Base-by-base conservation (phyloP, 306 rosid species). In the Cyamopsis tetragonoloba region DNA sequence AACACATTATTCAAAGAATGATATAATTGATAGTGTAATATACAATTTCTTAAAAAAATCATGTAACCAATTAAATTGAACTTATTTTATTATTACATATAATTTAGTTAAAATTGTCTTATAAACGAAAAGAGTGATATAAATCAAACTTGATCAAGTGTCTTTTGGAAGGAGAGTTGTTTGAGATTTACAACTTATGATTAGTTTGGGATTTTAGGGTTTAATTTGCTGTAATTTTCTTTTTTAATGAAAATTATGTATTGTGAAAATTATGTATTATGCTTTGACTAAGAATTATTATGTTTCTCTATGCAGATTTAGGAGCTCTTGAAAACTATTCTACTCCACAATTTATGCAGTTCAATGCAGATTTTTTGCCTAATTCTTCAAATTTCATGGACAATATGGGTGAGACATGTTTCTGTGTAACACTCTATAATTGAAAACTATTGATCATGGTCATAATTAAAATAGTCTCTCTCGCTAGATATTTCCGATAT, bases 341-440 rank as follows among this genome's bases (percentile, higher is more conserved):
- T 4, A 91, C 92, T 59, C 86, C 97, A 6, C 97, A 95, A 15
- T 91, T 91, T 77, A 78, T 91, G 71, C 91, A 85, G 3, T 91
- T 91, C 4, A 91, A 88, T 80, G 81, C 93, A 8, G 92, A 91
- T 55, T 82, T 91, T 58, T 81, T 91, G 80, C 84, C 86, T n/a
- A 89, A 91, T 61, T 91, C 95, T 24, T 85, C 92, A 1, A 92
- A 88, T 68, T 92, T 77, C 76, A 88, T 86, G 24, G 97, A 82
- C 73, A n/a, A n/a, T n/a, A n/a, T n/a, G n/a, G n/a, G n/a, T n/a
- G n/a, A n/a, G n/a, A n/a, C n/a, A n/a, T n/a, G n/a, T n/a, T n/a
- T n/a, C n/a, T n/a, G n/a, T n/a, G n/a, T n/a, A n/a, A n/a, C n/a
- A n/a, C n/a, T n/a, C n/a, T n/a, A n/a, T n/a, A n/a, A n/a, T n/a